These are phyloP conservation scores for Huntiella omanensis DNA, from an alignment of 2,329 filamentous ascomycete species.

Conservation along the genomic window DNA sequence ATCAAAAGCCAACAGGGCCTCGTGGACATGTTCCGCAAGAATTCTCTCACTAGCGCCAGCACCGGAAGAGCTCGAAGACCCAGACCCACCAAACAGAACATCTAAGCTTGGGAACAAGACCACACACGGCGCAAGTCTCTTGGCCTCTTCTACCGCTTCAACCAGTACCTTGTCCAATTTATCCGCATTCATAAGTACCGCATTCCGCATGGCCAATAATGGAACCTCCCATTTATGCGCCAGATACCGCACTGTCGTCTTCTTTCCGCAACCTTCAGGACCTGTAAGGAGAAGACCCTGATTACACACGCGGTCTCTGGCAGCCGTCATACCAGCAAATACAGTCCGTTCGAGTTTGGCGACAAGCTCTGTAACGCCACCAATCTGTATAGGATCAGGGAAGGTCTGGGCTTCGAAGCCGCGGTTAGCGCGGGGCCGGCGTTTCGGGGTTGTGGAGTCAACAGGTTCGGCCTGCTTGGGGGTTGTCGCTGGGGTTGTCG, in stretches of 20 bases:
- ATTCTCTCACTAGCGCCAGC: constrained; percentile 47
- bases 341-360: constrained; percentile 9
- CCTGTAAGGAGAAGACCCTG: constrained; percentile 56
- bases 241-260: constrained; percentile 54
- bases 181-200: constrained; percentile 22
- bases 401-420: constrained; percentile 18
- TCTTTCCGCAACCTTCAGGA: constrained; percentile 66
- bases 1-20: constrained; percentile 6
- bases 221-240: constrained; percentile 55
- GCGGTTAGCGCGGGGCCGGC: constrained; percentile 17
- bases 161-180: constrained; percentile 21
- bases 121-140: constrained; percentile 66
- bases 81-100: constrained; percentile 17
- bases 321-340: constrained; percentile 8
- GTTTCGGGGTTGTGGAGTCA: constrained; percentile 14
- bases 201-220: constrained; percentile 36
- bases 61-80: background rate
- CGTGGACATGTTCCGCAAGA: constrained; percentile 22
- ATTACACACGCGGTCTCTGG: constrained; percentile 3
- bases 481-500: background rate
- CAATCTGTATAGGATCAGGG: constrained; percentile 14
- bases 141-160: constrained; percentile 48
- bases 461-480: background rate
- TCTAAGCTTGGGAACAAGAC: constrained; percentile 90
- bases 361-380: constrained; percentile 16